Conservation (phyloP, 768 basidiomycete species). For the Trametes coccinea region DNA sequence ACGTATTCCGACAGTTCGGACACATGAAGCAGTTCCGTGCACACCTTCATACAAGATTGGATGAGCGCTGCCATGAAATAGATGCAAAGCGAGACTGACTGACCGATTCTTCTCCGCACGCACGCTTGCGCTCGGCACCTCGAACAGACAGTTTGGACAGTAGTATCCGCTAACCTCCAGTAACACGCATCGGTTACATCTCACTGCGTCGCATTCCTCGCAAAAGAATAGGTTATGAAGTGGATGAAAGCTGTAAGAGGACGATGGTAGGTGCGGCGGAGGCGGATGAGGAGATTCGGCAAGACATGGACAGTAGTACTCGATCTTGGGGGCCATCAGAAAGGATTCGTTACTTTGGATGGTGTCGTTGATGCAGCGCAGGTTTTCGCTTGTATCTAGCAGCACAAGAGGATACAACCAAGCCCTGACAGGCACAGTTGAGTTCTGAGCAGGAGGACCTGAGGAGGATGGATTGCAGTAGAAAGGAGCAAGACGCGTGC, state of each 20-base stretch:
- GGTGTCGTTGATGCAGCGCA: background rate
- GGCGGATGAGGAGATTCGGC: constrained; percentile 61
- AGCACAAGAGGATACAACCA: background rate
- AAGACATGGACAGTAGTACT: constrained; percentile 78
- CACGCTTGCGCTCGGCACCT: constrained; percentile 98
- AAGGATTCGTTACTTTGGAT: background rate
- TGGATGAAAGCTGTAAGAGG: constrained; percentile 78
- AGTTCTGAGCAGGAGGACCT: background rate
- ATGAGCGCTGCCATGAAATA: background rate
- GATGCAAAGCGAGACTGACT: constrained; percentile 7
- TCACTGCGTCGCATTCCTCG: constrained; percentile 95
- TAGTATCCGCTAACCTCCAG: constrained; percentile 97
- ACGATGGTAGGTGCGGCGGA: constrained; percentile 74
- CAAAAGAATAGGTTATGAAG: constrained; percentile 92
- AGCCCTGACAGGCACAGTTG: background rate
- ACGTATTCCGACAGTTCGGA: constrained; percentile 87
- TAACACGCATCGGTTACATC: constrained; percentile 90
- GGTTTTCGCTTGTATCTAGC: background rate
- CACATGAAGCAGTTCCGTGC: constrained; percentile 98
- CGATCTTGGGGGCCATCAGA: constrained; percentile 47
- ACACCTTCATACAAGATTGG: constrained; percentile 58
- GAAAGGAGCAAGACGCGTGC: background rate
- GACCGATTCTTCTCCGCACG: constrained; percentile 96
- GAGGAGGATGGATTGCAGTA: background rate
- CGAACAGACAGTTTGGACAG: constrained; percentile 97